Conservation (phyloP, 306 rosid species). For the Vigna trinervia region DNA sequence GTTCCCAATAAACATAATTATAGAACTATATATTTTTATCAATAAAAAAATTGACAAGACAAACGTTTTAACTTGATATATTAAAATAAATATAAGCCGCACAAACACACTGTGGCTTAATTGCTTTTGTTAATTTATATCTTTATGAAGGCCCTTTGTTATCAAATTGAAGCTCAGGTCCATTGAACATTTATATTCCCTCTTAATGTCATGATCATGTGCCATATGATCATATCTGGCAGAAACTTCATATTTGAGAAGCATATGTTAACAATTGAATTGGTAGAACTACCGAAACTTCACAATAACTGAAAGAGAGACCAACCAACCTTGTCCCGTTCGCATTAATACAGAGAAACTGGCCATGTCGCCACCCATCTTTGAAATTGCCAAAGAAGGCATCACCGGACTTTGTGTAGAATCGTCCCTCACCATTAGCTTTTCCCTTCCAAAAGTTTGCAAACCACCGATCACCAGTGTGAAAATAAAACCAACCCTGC, state of each 20-base stretch:
- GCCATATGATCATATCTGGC: not conserved
- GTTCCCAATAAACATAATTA: not conserved
- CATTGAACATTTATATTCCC: slow-evolving; percentile 15
- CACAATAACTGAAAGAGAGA: not conserved
- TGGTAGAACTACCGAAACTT: not conserved
- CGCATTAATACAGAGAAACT: slow-evolving; percentile 80
- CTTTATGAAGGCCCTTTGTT: not conserved
- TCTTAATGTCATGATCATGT: slow-evolving; percentile 1
- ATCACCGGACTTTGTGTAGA: slow-evolving; percentile 85
- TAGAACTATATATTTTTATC: not conserved
- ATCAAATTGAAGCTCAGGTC: slow-evolving; percentile 17
- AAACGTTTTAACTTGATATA: slow-evolving; percentile 1
- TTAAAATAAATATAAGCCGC: not conserved
- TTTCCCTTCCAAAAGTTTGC: slow-evolving; percentile 99
- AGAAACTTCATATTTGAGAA: not conserved
- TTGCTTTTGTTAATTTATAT: not conserved
- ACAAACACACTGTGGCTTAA: not conserved
- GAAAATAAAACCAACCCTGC: slow-evolving; percentile 96
- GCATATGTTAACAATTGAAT: not conserved
- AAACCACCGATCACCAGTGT: slow-evolving; percentile 90
- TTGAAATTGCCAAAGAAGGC: slow-evolving; percentile 86
- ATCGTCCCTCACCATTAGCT: slow-evolving; percentile 96
- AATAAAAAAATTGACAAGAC: not conserved
- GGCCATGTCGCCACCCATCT: slow-evolving; percentile 92
- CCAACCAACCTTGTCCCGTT: slow-evolving; percentile 69